phyloP scores from a whole-genome alignment of 73 alveolate genomes.

The Strombidium stylifer region DNA sequence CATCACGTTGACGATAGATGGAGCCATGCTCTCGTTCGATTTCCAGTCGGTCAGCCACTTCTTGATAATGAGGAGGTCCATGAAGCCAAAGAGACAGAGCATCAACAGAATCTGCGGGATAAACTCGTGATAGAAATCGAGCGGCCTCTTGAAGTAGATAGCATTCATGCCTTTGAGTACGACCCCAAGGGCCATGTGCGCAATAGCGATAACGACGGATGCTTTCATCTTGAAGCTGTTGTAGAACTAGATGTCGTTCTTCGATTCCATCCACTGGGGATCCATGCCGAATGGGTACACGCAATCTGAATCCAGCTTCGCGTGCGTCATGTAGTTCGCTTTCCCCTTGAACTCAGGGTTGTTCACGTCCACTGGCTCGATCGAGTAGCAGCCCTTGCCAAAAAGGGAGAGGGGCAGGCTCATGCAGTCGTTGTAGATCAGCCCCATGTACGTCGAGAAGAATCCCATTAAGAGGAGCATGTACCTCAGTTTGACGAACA shows the following conservation, averaged over 20 bases:
- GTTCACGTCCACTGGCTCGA: constrained; percentile 5
- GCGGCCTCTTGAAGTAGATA: constrained; percentile 32
- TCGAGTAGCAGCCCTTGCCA: constrained; percentile 81
- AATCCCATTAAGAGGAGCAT: constrained; percentile 65
- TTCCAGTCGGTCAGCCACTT: constrained; percentile 85
- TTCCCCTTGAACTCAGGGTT: not conserved
- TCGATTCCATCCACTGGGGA: constrained; percentile 85
- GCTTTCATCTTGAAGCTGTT: constrained; percentile 93
- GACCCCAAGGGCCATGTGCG: constrained; percentile 90
- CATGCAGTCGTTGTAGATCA: constrained; percentile 76
- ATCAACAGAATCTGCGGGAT: constrained; percentile 87
- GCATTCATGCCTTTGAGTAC: constrained; percentile 75
- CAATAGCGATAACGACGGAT: constrained; percentile 85
- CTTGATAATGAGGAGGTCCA: constrained; percentile 84
- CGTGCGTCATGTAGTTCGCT: constrained; percentile 7
- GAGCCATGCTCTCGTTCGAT: constrained; percentile 42
- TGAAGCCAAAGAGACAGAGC: constrained; percentile 85
- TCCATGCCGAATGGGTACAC: constrained; percentile 93
- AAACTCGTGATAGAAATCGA: constrained; percentile 80
- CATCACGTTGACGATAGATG: constrained; percentile 80
- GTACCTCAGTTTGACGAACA: constrained; percentile 43
- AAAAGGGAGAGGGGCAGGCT: constrained; percentile 76
- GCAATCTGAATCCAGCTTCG: constrained; percentile 52
- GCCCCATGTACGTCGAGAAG: constrained; percentile 75
- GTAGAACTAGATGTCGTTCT: constrained; percentile 62